Conservation (phyloP, 2,329 filamentous ascomycete genomes). For the Iodosphaeria phyllophila region DNA sequence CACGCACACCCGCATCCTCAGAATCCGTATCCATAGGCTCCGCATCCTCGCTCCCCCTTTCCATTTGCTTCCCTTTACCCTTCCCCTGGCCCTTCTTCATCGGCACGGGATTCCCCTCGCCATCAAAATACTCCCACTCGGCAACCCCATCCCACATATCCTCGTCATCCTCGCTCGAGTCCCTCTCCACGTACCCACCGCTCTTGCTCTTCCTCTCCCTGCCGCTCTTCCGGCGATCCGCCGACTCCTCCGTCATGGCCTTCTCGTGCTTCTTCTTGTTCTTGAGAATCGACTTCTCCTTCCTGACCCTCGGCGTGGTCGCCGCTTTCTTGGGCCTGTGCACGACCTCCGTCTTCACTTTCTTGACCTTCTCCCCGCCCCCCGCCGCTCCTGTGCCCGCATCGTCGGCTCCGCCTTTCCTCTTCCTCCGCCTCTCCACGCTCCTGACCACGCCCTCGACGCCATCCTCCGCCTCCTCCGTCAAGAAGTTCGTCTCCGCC, state of each 20-base stretch:
- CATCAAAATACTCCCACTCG: slow-evolving; percentile 34
- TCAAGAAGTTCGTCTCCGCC: slow-evolving; percentile 69
- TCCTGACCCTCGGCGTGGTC: slow-evolving; percentile 14
- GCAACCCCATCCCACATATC: slow-evolving; percentile 44
- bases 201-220: slow-evolving; percentile 25
- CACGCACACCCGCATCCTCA: neutral
- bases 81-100: slow-evolving; percentile 10
- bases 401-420: slow-evolving; percentile 27
- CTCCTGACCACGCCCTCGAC: slow-evolving; percentile 49
- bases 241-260: slow-evolving; percentile 11
- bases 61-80: slow-evolving; percentile 6
- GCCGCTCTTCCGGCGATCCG: slow-evolving; percentile 37
- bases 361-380: slow-evolving; percentile 20
- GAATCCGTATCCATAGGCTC: slow-evolving; percentile 3
- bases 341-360: slow-evolving; percentile 12
- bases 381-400: slow-evolving; percentile 21
- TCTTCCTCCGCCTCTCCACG: slow-evolving; percentile 55
- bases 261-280: slow-evolving; percentile 10
- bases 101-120: slow-evolving; percentile 14
- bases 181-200: slow-evolving; percentile 38
- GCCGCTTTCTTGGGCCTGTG: slow-evolving; percentile 14
- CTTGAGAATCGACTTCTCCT: slow-evolving; percentile 9
- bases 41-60: slow-evolving; percentile 2
- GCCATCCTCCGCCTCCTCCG: slow-evolving; percentile 55
- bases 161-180: slow-evolving; percentile 37